Base-by-base conservation (phyloP, 1,139 yeast genomes). In the Saccharomyces pastorianus region DNA sequence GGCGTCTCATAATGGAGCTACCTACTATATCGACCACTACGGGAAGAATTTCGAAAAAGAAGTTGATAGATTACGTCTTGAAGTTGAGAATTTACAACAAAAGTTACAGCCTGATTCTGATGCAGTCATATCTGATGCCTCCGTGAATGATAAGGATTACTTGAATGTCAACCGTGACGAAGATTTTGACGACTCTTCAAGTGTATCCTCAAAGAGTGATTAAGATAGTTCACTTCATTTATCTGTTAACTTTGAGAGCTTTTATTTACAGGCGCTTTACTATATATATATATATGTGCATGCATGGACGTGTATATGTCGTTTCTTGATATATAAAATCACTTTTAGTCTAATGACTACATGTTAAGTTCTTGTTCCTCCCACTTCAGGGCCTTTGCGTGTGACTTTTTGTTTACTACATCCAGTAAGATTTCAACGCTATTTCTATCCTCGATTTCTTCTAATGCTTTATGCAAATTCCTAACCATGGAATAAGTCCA, bases 1-100 rank as follows among this genome's bases (percentile, higher is more conserved):
- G 72, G 95, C 98, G 1, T 77, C 90, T 51, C 88, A 86, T 69
- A 91, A 93, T 62, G 99, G 99, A 31, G 98, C 98, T 1, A 88
- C 96, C 0, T 93, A 88, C 67, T 93, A 93, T 67, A 79, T 93
- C 55, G 98, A 93, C 66, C 85, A 86, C 47, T 93, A 91, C 71
- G 97, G 96, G 56, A 87, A 85, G 89, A 64, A 61, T 52, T 64
- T 84, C 87, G 71, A 96, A 84, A 88, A 85, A 64, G 96, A 93
- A 68, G 88, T 91, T 46, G 73, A 76, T 34, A 80, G 80, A 64
- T 76, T 93, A 64, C 87, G 84, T 67, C 71, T 71, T 26, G 96
- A 91, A 66, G 81, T 93, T 29, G 77, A 75, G 11, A 78, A 76
- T 29, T 70, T 84, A 58, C 85, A 82, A 64, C 62, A 64, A 41